A percentile compares a stretch with the other conserved stretches of the same genome.
Conservation (phyloP, 2,329 filamentous ascomycete genomes). For the Aspergillus luchuensis region DNA sequence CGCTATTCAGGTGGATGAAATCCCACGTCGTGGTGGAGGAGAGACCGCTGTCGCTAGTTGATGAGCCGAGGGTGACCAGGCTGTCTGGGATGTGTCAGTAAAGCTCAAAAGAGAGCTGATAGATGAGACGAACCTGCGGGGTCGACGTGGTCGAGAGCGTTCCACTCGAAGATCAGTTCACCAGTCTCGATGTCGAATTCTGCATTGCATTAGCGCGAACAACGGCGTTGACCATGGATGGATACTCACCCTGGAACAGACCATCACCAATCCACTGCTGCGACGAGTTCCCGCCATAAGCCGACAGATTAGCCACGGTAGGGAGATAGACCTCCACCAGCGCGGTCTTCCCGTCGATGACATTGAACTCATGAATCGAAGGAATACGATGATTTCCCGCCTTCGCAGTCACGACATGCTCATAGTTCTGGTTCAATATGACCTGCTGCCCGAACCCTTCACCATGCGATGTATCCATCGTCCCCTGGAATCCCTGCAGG, state of each 20-base stretch:
- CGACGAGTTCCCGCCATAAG: slow-evolving; percentile 50
- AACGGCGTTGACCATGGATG: slow-evolving; percentile 23
- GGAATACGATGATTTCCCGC: slow-evolving; percentile 52
- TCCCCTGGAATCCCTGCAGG: slow-evolving; percentile 57
- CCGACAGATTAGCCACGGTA: slow-evolving; percentile 47
- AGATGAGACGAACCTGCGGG: slow-evolving; percentile 46
- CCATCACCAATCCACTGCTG: slow-evolving; percentile 61
- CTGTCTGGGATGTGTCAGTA: slow-evolving; percentile 38
- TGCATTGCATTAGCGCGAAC: slow-evolving; percentile 10
- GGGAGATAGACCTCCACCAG: slow-evolving; percentile 59
- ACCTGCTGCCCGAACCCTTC: slow-evolving; percentile 59
- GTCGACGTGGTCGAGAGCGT: slow-evolving; percentile 58
- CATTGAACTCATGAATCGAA: slow-evolving; percentile 59
- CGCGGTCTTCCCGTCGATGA: slow-evolving; percentile 56
- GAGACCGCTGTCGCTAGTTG: slow-evolving; percentile 44
- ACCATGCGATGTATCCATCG: slow-evolving; percentile 54
- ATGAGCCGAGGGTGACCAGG: slow-evolving; percentile 50
- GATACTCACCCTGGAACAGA: slow-evolving; percentile 53
- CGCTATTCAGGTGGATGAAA: slow-evolving; percentile 54
- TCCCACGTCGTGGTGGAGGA: slow-evolving; percentile 50
- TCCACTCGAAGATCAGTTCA: slow-evolving; percentile 61
- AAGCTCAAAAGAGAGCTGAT: slow-evolving; percentile 17
- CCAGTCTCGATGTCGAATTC: slow-evolving; percentile 56
- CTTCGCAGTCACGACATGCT: slow-evolving; percentile 56
- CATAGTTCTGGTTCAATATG: slow-evolving; percentile 57